A percentile compares a stretch with the other conserved stretches of the same genome.
Conservation (phyloP, 1,284 basidiomycete species). For the Irpex lacteus region DNA sequence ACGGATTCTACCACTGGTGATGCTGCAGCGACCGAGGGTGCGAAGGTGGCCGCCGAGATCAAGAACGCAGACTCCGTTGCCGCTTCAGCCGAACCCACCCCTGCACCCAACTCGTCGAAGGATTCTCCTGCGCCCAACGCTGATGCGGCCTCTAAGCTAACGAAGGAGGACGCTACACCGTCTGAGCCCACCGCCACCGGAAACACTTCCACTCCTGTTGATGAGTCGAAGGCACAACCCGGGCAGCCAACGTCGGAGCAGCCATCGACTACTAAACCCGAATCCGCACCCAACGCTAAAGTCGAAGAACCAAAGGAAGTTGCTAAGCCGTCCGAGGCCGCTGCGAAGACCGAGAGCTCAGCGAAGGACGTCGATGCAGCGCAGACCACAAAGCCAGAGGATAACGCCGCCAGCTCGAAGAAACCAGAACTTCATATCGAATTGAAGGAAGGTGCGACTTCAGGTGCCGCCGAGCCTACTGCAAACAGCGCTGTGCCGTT, state of each 20-base stretch:
- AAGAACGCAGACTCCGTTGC: not conserved
- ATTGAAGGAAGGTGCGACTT: not conserved
- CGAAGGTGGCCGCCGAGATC: not conserved
- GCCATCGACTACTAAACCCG: too few relatives aligned
- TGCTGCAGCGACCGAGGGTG: not conserved
- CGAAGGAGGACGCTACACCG: not conserved
- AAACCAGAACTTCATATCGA: slow-evolving; percentile 6
- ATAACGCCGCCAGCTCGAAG: not conserved
- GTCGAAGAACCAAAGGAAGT: not conserved
- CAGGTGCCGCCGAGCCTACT: not conserved
- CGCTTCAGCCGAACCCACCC: not conserved
- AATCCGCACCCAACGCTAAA: not conserved
- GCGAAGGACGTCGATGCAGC: not conserved
- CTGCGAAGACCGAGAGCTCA: not conserved
- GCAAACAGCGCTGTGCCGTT: not conserved
- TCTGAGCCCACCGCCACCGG: not conserved
- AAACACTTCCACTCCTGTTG: not conserved
- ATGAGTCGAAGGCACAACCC: not conserved
- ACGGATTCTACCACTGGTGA: not conserved
- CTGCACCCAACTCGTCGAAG: not conserved
- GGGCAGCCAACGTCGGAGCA: not conserved
- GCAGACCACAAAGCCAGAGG: not conserved
- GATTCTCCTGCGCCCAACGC: not conserved
- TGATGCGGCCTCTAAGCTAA: not conserved
- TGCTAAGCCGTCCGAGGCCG: not conserved